phyloP scores from a whole-genome alignment of 116 monocot genomes.

The Zostera marina region DNA sequence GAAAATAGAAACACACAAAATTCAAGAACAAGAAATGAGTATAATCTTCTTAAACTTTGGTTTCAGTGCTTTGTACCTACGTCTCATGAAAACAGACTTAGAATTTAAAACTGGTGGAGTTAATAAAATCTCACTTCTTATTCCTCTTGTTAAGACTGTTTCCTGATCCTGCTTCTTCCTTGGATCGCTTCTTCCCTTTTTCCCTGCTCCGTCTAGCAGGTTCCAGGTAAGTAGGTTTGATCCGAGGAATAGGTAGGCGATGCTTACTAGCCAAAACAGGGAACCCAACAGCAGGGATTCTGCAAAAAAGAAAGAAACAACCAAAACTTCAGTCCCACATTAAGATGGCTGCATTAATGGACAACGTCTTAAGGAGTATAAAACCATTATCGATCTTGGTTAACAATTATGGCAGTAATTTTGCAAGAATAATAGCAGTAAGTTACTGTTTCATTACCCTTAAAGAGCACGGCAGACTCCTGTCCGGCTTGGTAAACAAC shows the following conservation, averaged over 20 bases:
- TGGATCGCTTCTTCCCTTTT: conserved; percentile 17
- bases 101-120: background rate
- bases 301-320: conserved; percentile 9
- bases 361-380: no score
- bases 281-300: conserved; percentile 99
- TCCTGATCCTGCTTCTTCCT: conserved; percentile 27
- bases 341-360: no score
- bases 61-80: conserved; percentile 15
- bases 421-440: background rate
- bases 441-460: conserved; percentile 47
- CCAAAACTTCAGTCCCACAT: no score
- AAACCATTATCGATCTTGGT: no score
- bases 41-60: conserved; percentile 12
- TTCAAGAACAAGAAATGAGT: background rate
- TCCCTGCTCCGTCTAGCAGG: background rate
- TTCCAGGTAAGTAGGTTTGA: conserved; percentile 19
- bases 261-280: conserved; percentile 89
- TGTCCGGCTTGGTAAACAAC: conserved; percentile 54
- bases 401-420: no score
- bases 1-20: no score
- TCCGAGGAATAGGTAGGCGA: conserved; percentile 51
- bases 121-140: conserved; percentile 12
- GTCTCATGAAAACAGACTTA: conserved; percentile 1
- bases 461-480: conserved; percentile 99
- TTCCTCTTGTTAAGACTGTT: conserved; percentile 5